A percentile compares a stretch with the other conserved stretches of the same genome.
These are phyloP conservation scores for Populus hybrid DNA, from an alignment of 441 rosid species.

Conservation along the genomic window DNA sequence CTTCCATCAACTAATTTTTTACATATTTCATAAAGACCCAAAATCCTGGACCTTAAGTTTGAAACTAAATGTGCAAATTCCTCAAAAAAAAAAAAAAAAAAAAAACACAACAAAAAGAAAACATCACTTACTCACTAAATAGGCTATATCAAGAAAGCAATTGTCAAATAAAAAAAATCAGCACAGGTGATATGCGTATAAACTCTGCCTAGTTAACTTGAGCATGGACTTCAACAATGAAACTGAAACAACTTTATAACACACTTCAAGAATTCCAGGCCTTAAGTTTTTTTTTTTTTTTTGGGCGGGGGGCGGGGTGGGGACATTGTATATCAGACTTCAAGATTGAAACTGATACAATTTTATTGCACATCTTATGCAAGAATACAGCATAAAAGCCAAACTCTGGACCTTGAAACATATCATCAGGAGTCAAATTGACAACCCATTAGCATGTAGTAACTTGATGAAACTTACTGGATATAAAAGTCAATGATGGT, in stretches of 20 bases:
- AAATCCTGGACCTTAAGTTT: no score
- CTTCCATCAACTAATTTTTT: no score
- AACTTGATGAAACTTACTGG: constrained; percentile 40
- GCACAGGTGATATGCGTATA: not conserved
- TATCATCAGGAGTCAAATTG: not conserved
- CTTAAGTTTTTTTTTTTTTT: not conserved
- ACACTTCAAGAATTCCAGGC: not conserved
- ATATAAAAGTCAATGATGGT: constrained; percentile 89
- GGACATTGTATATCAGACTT: not conserved
- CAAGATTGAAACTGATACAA: not conserved
- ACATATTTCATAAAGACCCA: no score
- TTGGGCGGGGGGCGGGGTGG: no score
- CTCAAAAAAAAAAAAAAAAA: no score
- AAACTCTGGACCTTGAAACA: not conserved
- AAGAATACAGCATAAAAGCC: not conserved
- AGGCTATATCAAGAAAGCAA: not conserved
- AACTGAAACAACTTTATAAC: not conserved
- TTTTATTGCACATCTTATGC: not conserved
- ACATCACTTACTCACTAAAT: not conserved
- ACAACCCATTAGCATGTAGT: not conserved
- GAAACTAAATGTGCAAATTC: no score
- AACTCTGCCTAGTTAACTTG: not conserved
- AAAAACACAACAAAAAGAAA: no score
- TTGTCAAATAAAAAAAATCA: not conserved
- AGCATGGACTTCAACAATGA: not conserved